phyloP scores from a whole-genome alignment of 2,329 filamentous ascomycete species.

The Talaromyces sp. region DNA sequence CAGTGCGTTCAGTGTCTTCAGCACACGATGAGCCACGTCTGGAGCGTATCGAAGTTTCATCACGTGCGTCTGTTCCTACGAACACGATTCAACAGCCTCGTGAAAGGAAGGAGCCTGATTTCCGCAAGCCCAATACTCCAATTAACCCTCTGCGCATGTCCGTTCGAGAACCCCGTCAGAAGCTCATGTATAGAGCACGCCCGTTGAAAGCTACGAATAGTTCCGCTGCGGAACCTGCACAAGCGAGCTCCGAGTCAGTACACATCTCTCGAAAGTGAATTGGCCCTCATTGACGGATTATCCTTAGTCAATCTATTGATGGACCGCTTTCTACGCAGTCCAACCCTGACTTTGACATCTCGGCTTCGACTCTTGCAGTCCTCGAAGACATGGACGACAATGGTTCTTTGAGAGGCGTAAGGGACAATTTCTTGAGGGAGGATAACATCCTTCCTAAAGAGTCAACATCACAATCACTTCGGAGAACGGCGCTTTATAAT shows the following conservation, averaged over 20 bases:
- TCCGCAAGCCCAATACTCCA: constrained; percentile 5
- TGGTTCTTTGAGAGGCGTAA: not conserved
- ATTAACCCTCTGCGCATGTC: constrained; percentile 26
- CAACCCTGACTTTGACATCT: constrained; percentile 22
- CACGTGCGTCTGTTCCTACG: not conserved
- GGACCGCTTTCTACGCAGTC: constrained; percentile 1
- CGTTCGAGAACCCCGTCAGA: constrained; percentile 33
- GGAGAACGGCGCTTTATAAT: constrained; percentile 1
- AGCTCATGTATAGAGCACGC: constrained; percentile 38
- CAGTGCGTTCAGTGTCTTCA: not conserved
- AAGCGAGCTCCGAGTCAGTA: constrained; percentile 24
- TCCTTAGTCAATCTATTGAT: constrained; percentile 1
- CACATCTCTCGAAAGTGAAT: constrained; percentile 12
- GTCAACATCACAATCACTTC: constrained; percentile 2
- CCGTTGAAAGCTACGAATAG: constrained; percentile 13
- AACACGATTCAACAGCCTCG: not conserved
- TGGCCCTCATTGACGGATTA: constrained; percentile 9
- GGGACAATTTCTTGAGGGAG: not conserved
- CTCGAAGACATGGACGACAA: constrained; percentile 19
- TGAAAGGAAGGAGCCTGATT: constrained; percentile 1
- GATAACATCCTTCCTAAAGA: not conserved
- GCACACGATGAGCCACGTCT: not conserved
- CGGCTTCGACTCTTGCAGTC: constrained; percentile 22
- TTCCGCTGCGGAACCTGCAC: constrained; percentile 5
- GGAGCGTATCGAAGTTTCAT: not conserved